Evolutionary conservation across 192 early-diverging fungal genomes (phyloP).

Genomic region (Thamnidium elegans): DNA sequence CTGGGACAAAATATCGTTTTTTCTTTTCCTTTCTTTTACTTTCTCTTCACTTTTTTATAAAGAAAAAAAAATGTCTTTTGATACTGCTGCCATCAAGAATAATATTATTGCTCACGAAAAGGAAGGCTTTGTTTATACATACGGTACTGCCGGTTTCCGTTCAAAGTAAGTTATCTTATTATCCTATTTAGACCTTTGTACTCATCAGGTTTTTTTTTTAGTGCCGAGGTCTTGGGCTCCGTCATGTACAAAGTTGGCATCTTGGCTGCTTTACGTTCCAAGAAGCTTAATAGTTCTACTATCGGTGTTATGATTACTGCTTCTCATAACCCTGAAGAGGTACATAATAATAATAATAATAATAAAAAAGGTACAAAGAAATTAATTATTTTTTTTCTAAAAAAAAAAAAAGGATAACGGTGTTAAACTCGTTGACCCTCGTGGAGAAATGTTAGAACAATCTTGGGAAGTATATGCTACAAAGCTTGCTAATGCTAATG

Average conservation of each 20-base stretch:
- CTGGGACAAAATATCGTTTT: background rate
- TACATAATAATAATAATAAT: constrained; percentile 28
- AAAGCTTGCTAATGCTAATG: constrained; percentile 79
- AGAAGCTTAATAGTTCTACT: constrained; percentile 73
- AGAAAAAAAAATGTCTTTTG: constrained; percentile 10
- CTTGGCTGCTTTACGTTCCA: constrained; percentile 88
- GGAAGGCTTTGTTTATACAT: constrained; percentile 40
- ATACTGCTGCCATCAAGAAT: constrained; percentile 16
- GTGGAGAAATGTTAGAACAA: constrained; percentile 97
- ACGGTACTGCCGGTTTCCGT: constrained; percentile 98
- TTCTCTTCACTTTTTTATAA: background rate
- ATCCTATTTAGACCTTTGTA: background rate
- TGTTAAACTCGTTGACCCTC: constrained; percentile 96
- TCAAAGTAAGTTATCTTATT: constrained; percentile 63
- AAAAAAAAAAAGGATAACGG: constrained; percentile 88
- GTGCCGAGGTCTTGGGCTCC: constrained; percentile 85
- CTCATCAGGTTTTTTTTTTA: constrained; percentile 25
- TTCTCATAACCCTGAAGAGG: constrained; percentile 92
- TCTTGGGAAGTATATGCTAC: constrained; percentile 94
- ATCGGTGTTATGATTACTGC: constrained; percentile 99
- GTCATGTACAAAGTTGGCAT: constrained; percentile 92
- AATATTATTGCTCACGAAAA: constrained; percentile 24
- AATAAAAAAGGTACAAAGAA: background rate
- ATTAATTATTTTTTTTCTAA: constrained; percentile 8
- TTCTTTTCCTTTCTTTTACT: constrained; percentile 4